These are phyloP conservation scores for Ceratocystis diversiconidia DNA, from an alignment of 2,329 filamentous ascomycete species.

Conservation along the genomic window DNA sequence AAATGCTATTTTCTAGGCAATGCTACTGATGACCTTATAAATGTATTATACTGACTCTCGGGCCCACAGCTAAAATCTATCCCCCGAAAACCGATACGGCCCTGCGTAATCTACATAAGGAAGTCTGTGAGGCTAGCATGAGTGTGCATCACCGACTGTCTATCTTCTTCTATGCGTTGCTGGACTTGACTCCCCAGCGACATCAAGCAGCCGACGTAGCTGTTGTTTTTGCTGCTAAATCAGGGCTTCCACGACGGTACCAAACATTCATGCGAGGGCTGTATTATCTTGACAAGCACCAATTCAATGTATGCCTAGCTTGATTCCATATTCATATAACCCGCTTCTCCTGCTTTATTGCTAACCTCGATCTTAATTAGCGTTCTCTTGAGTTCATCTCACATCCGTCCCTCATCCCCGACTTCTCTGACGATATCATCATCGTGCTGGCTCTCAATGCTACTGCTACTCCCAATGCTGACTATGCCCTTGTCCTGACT, in stretches of 20 bases:
- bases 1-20: background rate
- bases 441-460: slow-evolving; percentile 50
- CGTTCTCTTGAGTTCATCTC: slow-evolving; percentile 60
- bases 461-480: slow-evolving; percentile 43
- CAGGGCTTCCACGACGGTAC: slow-evolving; percentile 60
- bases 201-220: slow-evolving; percentile 33
- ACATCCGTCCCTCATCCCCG: slow-evolving; percentile 64
- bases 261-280: slow-evolving; percentile 68
- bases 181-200: slow-evolving; percentile 48
- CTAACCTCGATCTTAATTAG: slow-evolving; percentile 25
- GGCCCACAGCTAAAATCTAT: slow-evolving; percentile 45
- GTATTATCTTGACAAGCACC: slow-evolving; percentile 61
- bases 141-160: slow-evolving; percentile 67
- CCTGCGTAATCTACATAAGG: slow-evolving; percentile 54
- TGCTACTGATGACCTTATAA: background rate
- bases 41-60: background rate
- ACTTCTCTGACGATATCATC: slow-evolving; percentile 74
- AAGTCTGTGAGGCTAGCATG: slow-evolving; percentile 50
- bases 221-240: slow-evolving; percentile 43
- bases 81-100: slow-evolving; percentile 57
- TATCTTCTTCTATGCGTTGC: slow-evolving; percentile 69
- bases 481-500: slow-evolving; percentile 54
- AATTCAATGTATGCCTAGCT: slow-evolving; percentile 42
- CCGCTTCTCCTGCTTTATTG: background rate
- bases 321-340: too few species aligned